These are phyloP conservation scores for Penicillium macrosclerotiorum DNA, from an alignment of 495 filamentous ascomycete species.

Conservation along the genomic window DNA sequence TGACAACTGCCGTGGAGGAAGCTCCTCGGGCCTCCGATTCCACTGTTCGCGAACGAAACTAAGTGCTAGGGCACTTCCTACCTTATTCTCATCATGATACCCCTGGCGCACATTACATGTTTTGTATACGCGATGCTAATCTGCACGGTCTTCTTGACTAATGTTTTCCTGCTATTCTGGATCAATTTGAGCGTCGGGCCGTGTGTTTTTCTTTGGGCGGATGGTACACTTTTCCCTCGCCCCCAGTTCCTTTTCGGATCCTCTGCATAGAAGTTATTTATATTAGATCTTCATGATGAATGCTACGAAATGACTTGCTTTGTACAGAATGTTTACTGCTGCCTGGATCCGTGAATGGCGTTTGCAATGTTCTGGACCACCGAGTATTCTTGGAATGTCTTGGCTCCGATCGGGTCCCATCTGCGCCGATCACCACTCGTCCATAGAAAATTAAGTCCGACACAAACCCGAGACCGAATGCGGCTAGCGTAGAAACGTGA, in stretches of 20 bases:
- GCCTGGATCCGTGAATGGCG: too few relatives aligned
- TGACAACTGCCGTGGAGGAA: constrained; percentile 25
- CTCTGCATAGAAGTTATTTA: too few relatives aligned
- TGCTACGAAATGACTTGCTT: too few relatives aligned
- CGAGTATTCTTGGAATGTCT: too few relatives aligned
- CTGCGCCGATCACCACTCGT: too few relatives aligned
- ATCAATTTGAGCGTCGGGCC: too few relatives aligned
- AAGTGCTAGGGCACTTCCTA: constrained; percentile 2
- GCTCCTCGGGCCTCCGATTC: constrained; percentile 5
- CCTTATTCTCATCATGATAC: constrained; percentile 16
- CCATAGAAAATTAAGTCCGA: constrained; percentile 22
- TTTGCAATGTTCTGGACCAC: too few relatives aligned
- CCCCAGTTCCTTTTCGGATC: too few relatives aligned
- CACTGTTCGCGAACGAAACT: constrained; percentile 26
- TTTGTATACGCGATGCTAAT: not conserved
- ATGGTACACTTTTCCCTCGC: too few relatives aligned
- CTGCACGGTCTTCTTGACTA: not conserved
- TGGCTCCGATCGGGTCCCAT: constrained; percentile 4
- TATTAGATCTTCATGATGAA: too few relatives aligned
- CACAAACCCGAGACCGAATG: constrained; percentile 27
- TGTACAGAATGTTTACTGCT: too few relatives aligned
- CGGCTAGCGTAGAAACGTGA: constrained; percentile 29
- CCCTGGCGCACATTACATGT: constrained; percentile 8
- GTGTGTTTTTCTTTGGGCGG: too few relatives aligned
- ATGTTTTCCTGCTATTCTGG: not conserved